These are phyloP conservation scores for Tuber magnatum DNA, from an alignment of 495 filamentous ascomycete species.

Conservation along the genomic window DNA sequence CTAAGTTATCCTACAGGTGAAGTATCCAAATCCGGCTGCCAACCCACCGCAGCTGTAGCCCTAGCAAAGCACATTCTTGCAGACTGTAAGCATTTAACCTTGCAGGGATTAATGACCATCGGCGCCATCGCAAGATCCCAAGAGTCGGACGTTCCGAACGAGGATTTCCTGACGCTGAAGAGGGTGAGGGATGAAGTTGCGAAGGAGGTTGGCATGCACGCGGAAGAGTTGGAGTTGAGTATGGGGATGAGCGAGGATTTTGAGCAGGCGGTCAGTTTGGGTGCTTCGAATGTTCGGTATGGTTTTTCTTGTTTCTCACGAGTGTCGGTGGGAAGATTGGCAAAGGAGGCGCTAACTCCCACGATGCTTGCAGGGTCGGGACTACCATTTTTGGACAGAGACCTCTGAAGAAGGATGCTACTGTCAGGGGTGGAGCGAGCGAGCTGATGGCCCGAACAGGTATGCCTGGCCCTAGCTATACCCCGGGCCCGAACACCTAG, in stretches of 20 bases:
- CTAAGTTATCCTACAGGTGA: slow-evolving; percentile 49
- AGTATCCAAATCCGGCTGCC: slow-evolving; percentile 70
- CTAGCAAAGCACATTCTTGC: slow-evolving; percentile 62
- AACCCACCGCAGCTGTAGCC: slow-evolving; percentile 55
- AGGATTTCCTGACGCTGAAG: slow-evolving; percentile 68
- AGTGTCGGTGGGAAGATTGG: neutral
- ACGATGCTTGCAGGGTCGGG: slow-evolving; percentile 55
- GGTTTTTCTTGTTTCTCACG: neutral
- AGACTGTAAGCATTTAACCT: slow-evolving; percentile 61
- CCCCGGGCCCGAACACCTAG: neutral
- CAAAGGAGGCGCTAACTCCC: neutral
- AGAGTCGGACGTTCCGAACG: slow-evolving; percentile 74
- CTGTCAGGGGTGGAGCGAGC: neutral
- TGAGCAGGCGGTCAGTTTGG: slow-evolving; percentile 75
- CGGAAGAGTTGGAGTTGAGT: slow-evolving; percentile 49
- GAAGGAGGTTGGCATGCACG: slow-evolving; percentile 45
- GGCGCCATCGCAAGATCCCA: slow-evolving; percentile 79
- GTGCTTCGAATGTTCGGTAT: slow-evolving; percentile 71
- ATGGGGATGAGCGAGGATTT: slow-evolving; percentile 92
- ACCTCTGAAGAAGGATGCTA: slow-evolving; percentile 51
- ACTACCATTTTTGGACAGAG: slow-evolving; percentile 86
- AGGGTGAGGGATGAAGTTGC: slow-evolving; percentile 60
- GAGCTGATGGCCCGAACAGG: neutral
- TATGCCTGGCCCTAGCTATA: neutral
- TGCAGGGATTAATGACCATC: slow-evolving; percentile 93